Evolutionary conservation across 306 rosid genomes (phyloP), one percentile per base, ranked within the genome.

Genomic region (Dryas drummondii): DNA sequence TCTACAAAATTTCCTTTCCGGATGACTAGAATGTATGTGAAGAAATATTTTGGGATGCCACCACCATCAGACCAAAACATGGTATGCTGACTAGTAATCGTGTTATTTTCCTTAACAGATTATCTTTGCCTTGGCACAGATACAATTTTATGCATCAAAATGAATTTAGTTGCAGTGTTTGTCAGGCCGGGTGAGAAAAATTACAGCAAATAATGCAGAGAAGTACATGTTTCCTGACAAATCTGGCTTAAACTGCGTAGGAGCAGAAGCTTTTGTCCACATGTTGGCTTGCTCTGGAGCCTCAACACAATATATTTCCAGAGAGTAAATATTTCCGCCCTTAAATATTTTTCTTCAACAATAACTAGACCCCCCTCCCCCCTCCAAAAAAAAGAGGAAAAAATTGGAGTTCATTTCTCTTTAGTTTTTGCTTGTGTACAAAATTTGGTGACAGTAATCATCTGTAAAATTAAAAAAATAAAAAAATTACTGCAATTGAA

Each of bases 271-370:
- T 83, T 83, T 94, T 76, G 74, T 81, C 74, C 83, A 87, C 74
- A 86, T 86, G 80, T 82, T 94, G 87, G 78, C 72, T 62, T 78
- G 76, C 22, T 84, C 80, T 26, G 98, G 96, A 83, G 91, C 91
- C 74, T 88, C 93, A 68, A 27, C 72, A 16, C 80, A 79, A 77
- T 83, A 83, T 90, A 88, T 84, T 83, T 87, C 97, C 17, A 85
- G 89, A 81, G 87, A 88, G 98, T 90, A 87, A 81, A 4, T 88
- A 71, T 69, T 88, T 66, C 71, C 51, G 48, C 19, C 61, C 78
- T 76, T 79, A 26, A 70, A 60, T 54, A 78, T 12, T 68, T 54
- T 80, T 74, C 78, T 73, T 80, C 68, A 60, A 10, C 15, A 55
- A 62, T n/a, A 9, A 17, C 3, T 45, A 32, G 40, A 32, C 27